Evolutionary conservation across 805 yeast genomes (phyloP), one percentile per base, ranked within the genome.

Genomic region (Vanderwaltozyma polyspora): DNA sequence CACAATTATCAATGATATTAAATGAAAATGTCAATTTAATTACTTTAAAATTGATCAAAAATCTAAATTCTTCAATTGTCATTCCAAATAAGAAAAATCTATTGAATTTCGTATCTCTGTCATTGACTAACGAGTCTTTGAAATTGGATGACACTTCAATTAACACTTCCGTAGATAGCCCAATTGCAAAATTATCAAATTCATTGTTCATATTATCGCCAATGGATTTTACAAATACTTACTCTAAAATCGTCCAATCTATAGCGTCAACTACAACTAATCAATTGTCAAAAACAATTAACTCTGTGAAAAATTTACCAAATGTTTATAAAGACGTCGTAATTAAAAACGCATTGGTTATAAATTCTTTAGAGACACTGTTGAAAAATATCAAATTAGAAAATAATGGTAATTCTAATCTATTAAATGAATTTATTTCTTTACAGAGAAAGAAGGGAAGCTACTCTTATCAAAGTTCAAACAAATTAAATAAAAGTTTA

Each of bases 281-380:
- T 34, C 35, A 40, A 3, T 38, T 56, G 14, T 25, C 39, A 9
- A 56, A 42, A 29, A 50, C 57, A 7, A 44, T 56, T 7, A 55
- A 53, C 27, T 51, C 58, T 7, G 46, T 54, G n/a, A 50, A 41
- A 31, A 43, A 34, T 29, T 47, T 56, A 29, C 43, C 51, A 2
- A 21, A 25, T 4, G 43, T 45, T n/a, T 40, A 55, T 30, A 45
- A 49, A 17, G 48, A 44, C n/a, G 43, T 38, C 9, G 35, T 39
- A 3, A 34, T 34, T 12, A 10, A 11, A 10, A 46, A 46, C 18
- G 42, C 50, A 3, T 28, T 37, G 10, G 29, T 28, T 10, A 32
- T 55, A 2, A 25, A 25, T 12, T 24, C 19, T 10, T 29, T 55
- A 19, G 53, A 54, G 29, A 31, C 19, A 6, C 35, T 48, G 19